Conservation (phyloP, 352 stramenopile species). For the Phytophthora gonapodyides region DNA sequence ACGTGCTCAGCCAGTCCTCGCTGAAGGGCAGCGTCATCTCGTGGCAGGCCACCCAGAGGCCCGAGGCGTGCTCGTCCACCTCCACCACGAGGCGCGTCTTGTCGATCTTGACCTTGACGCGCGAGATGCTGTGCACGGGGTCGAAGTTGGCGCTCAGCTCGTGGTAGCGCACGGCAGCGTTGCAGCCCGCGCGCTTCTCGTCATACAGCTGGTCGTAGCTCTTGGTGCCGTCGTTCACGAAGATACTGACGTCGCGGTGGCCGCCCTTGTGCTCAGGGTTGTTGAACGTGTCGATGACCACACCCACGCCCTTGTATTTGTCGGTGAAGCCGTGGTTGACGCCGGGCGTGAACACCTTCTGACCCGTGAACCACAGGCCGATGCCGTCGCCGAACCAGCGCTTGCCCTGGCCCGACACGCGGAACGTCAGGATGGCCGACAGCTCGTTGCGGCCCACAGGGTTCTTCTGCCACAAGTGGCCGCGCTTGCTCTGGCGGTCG, state of each 20-base stretch:
- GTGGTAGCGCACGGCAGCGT: constrained; percentile 79
- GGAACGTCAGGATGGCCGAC: constrained; percentile 77
- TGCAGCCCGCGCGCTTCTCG: constrained; percentile 70
- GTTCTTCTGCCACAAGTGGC: constrained; percentile 77
- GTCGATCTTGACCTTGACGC: constrained; percentile 79
- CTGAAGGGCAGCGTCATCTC: constrained; percentile 69
- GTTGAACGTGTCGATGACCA: constrained; percentile 87
- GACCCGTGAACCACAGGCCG: constrained; percentile 78
- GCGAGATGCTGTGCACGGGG: constrained; percentile 79
- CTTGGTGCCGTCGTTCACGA: constrained; percentile 84
- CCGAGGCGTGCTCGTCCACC: constrained; percentile 63
- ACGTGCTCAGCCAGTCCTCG: constrained; percentile 57
- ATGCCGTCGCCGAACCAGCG: constrained; percentile 88
- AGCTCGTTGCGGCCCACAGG: constrained; percentile 57
- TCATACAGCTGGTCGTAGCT: constrained; percentile 67
- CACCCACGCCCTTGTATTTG: constrained; percentile 72
- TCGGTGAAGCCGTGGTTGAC: constrained; percentile 81
- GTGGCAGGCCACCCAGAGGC: constrained; percentile 67
- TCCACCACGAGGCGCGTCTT: constrained; percentile 61
- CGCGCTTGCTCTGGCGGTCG: constrained; percentile 85
- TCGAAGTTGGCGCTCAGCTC: constrained; percentile 80
- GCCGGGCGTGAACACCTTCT: constrained; percentile 58
- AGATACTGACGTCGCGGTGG: constrained; percentile 85
- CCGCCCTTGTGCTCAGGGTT: constrained; percentile 84
- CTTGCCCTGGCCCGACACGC: constrained; percentile 81